These are phyloP conservation scores for Penicillium mononematosum DNA, from an alignment of 495 filamentous ascomycete species.

Conservation along the genomic window DNA sequence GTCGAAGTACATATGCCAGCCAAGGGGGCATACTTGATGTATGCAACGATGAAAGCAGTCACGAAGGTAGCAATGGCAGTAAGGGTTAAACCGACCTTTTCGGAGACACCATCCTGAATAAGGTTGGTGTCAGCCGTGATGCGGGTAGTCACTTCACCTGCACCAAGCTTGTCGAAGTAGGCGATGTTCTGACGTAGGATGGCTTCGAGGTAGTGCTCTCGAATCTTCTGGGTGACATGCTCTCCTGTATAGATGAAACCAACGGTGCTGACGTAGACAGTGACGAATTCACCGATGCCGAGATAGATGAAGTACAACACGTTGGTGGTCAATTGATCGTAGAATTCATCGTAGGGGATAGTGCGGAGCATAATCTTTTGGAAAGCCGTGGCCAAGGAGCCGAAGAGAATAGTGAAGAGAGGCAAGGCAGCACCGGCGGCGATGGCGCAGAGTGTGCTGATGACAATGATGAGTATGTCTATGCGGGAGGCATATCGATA, in stretches of 20 bases:
- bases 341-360: constrained; percentile 55
- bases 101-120: constrained; percentile 84
- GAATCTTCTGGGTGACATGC: constrained; percentile 79
- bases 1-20: constrained; percentile 79
- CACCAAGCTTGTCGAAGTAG: constrained; percentile 88
- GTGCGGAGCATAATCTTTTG: constrained; percentile 56
- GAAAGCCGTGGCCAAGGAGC: constrained; percentile 71
- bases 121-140: constrained; percentile 90
- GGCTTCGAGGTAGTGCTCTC: constrained; percentile 77
- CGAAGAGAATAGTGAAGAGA: constrained; percentile 82
- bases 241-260: constrained; percentile 95
- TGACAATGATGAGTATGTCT: constrained; percentile 70
- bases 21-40: constrained; percentile 80
- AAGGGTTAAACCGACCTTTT: constrained; percentile 77
- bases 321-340: constrained; percentile 56
- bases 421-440: constrained; percentile 78
- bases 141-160: constrained; percentile 88
- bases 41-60: constrained; percentile 85
- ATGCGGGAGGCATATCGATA: constrained; percentile 77
- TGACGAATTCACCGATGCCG: constrained; percentile 79
- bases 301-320: constrained; percentile 91
- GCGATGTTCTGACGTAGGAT: constrained; percentile 89
- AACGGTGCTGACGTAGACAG: constrained; percentile 76
- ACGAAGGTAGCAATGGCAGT: constrained; percentile 75
- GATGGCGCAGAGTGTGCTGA: constrained; percentile 67